These are phyloP conservation scores for Erigeron canadensis DNA, from an alignment of 129 eudicot species.

Conservation along the genomic window DNA sequence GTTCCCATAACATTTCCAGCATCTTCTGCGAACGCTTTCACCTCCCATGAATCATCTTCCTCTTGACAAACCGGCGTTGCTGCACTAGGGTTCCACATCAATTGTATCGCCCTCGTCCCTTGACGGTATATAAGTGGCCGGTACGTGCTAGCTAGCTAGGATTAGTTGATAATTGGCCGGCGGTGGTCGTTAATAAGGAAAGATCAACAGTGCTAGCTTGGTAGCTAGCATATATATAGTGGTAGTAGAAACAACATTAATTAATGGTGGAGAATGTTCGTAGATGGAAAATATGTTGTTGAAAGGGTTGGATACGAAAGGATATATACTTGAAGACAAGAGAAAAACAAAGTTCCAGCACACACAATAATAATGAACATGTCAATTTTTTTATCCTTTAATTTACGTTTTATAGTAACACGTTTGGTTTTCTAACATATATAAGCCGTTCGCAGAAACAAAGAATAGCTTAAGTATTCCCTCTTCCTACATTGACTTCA, in stretches of 20 bases:
- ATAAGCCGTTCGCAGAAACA: slow-evolving; percentile 10
- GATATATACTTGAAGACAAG: slow-evolving; percentile 1
- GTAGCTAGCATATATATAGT: background rate
- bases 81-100: slow-evolving; percentile 22
- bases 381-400: background rate
- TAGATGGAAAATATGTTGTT: slow-evolving; percentile 5
- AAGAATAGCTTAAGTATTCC: background rate
- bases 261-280: slow-evolving; percentile 26
- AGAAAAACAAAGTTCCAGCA: slow-evolving; percentile 14
- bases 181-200: slow-evolving; percentile 14
- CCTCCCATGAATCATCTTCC: slow-evolving; percentile 29
- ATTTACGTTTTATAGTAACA: slow-evolving; percentile 2
- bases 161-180: too few relatives aligned
- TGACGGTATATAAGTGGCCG: too few relatives aligned
- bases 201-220: slow-evolving; percentile 1
- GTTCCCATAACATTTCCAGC: slow-evolving; percentile 19
- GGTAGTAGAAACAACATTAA: slow-evolving; percentile 19
- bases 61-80: background rate
- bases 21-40: slow-evolving; percentile 23
- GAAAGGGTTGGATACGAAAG: slow-evolving; percentile 22
- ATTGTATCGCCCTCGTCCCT: background rate
- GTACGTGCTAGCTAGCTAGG: too few relatives aligned
- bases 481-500: slow-evolving; percentile 16
- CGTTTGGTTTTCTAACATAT: background rate
- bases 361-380: background rate